These are phyloP conservation scores for Suhomyces yuchorum DNA, from an alignment of 1,139 yeast species.

Conservation along the genomic window DNA sequence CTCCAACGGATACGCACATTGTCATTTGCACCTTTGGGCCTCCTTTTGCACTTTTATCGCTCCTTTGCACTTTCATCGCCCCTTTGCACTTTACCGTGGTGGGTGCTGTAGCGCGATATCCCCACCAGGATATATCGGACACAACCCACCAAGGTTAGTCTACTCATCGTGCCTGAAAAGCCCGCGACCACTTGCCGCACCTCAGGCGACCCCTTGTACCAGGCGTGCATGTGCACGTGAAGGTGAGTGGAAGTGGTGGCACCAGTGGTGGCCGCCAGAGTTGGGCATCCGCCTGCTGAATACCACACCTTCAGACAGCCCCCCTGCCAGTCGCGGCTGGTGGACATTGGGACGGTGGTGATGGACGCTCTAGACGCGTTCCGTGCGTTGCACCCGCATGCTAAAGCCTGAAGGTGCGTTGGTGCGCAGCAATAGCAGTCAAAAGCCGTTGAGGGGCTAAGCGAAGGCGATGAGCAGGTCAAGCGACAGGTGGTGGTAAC, in stretches of 20 bases:
- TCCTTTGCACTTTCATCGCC: too few species aligned
- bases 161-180: background rate
- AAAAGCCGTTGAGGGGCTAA: slow-evolving; percentile 1
- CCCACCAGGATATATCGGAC: slow-evolving; percentile 2
- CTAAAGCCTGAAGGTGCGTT: slow-evolving; percentile 1
- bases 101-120: background rate
- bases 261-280: too few species aligned
- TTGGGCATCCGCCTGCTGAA: too few species aligned
- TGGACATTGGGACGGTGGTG: too few species aligned
- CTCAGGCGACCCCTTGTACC: background rate
- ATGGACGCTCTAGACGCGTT: too few species aligned
- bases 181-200: background rate
- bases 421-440: slow-evolving; percentile 2
- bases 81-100: too few species aligned
- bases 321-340: too few species aligned
- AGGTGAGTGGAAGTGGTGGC: too few species aligned
- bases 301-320: too few species aligned
- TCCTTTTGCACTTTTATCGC: too few species aligned
- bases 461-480: background rate
- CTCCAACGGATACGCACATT: background rate
- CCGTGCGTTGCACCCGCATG: background rate
- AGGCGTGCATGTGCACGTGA: background rate
- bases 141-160: background rate
- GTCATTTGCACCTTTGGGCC: background rate
- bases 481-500: background rate